These are phyloP conservation scores for Candida pseudoviswanathii DNA, from an alignment of 1,139 yeast species.

Conservation along the genomic window DNA sequence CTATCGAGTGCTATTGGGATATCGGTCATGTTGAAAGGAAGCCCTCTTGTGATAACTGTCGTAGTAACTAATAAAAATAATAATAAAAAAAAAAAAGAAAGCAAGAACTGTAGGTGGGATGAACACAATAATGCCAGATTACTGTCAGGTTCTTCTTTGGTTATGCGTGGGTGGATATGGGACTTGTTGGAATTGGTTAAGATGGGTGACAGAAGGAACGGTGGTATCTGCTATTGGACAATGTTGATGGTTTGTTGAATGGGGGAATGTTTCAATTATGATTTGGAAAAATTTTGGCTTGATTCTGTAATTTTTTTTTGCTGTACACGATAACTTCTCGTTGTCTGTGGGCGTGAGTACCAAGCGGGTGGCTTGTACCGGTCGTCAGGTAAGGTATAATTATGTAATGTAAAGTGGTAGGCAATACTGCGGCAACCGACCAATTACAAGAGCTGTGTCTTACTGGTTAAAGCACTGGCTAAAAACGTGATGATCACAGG, in stretches of 20 bases:
- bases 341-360: not conserved
- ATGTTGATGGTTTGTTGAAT: not conserved
- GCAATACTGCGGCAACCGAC: too few species aligned
- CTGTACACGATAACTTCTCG: not conserved
- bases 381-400: not conserved
- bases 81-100: conserved; percentile 1
- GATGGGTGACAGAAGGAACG: not conserved
- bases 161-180: not conserved
- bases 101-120: not conserved
- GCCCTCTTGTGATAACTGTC: not conserved
- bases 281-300: conserved; percentile 1
- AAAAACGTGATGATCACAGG: too few species aligned
- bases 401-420: not conserved
- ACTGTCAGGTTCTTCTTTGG: conserved; percentile 1
- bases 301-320: not conserved
- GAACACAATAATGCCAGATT: conserved; percentile 12
- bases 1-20: conserved; percentile 11
- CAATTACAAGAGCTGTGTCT: too few species aligned
- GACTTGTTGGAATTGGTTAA: not conserved
- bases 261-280: not conserved
- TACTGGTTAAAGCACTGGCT: too few species aligned
- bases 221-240: not conserved
- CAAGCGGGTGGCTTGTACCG: not conserved
- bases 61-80: not conserved
- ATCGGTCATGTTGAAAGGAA: conserved; percentile 12